Evolutionary conservation across 2,329 filamentous ascomycete species (phyloP).

Genomic region (Rutstroemia sp.): DNA sequence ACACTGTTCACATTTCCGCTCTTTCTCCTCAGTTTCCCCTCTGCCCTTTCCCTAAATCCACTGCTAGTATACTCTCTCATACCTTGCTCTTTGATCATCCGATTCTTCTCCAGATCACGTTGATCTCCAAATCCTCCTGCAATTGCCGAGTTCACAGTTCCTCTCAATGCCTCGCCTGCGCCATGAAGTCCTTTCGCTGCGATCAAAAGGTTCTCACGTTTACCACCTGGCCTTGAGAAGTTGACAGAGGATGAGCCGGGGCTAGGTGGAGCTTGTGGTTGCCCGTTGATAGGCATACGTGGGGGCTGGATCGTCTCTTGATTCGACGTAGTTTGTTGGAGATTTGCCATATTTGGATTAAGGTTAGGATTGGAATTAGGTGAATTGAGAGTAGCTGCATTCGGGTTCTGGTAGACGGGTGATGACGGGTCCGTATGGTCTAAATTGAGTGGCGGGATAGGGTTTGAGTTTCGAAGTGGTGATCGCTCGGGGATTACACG

Average conservation of each 20-base stretch:
- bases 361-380: not conserved
- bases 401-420: not conserved
- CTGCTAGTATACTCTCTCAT: conserved; percentile 35
- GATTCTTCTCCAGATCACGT: not conserved
- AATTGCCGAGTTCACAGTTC: conserved; percentile 3
- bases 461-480: conserved; percentile 6
- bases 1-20: not conserved
- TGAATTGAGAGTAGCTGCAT: not conserved
- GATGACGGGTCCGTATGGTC: not conserved
- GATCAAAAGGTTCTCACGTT: not conserved
- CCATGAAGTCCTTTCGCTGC: conserved; percentile 7
- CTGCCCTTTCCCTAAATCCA: conserved; percentile 92
- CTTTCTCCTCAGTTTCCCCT: conserved; percentile 56
- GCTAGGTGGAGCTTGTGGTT: not conserved
- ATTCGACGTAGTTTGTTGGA: not conserved
- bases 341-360: not conserved
- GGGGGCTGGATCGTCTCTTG: not conserved
- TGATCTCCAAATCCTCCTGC: conserved; percentile 4
- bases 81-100: conserved; percentile 2
- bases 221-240: conserved; percentile 4
- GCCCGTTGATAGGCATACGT: not conserved
- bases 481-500: conserved; percentile 8
- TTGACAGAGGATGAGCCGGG: not conserved
- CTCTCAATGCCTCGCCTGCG: conserved; percentile 4
- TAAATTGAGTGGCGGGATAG: not conserved